Evolutionary conservation across 192 early-diverging fungal genomes (phyloP).

Genomic region (Coemansia asiatica): DNA sequence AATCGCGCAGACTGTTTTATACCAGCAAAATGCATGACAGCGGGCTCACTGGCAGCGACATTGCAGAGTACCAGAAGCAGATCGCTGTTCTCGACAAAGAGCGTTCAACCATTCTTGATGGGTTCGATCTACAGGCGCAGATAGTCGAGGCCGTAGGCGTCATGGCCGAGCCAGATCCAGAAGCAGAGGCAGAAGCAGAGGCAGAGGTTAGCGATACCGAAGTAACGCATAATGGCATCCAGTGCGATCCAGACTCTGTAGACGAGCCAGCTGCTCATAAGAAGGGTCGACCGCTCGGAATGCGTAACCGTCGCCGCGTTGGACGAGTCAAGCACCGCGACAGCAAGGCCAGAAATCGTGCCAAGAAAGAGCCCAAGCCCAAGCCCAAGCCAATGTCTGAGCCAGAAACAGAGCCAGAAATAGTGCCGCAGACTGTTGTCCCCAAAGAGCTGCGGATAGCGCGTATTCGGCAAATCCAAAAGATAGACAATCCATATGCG

Average conservation of each 20-base stretch:
- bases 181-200: background rate
- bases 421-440: constrained; percentile 16
- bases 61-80: constrained; percentile 12
- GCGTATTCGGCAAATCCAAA: constrained; percentile 19
- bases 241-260: background rate
- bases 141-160: background rate
- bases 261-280: background rate
- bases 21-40: constrained; percentile 14
- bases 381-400: background rate
- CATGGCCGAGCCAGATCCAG: background rate
- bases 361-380: background rate
- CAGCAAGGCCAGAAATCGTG: constrained; percentile 1
- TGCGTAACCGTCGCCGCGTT: constrained; percentile 35
- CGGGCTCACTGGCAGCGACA: background rate
- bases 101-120: constrained; percentile 5
- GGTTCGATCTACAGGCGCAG: constrained; percentile 19
- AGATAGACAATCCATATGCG: constrained; percentile 39
- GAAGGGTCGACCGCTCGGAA: constrained; percentile 30
- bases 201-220: background rate
- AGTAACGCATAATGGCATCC: background rate
- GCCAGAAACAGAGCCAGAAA: background rate
- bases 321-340: constrained; percentile 30
- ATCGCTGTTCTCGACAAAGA: constrained; percentile 2
- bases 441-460: constrained; percentile 43
- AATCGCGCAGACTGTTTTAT: constrained; percentile 35